A percentile compares a stretch with the other conserved stretches of the same genome.
These are phyloP conservation scores for Daldinia vernicosa DNA, from an alignment of 495 filamentous ascomycete genomes.

Conservation along the genomic window DNA sequence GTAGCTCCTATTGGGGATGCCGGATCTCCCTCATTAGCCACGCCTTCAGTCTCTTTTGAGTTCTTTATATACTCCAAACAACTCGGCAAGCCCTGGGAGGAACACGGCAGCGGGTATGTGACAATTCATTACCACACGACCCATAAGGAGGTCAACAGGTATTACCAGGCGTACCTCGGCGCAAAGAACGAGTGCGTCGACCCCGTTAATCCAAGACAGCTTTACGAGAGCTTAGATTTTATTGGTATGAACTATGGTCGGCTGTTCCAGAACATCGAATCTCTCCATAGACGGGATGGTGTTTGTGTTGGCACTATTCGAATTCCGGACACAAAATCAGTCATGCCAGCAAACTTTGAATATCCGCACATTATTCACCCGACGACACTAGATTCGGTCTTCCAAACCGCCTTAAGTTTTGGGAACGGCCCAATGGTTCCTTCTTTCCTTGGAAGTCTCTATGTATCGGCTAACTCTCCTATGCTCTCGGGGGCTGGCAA, in stretches of 20 bases:
- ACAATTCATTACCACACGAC: slow-evolving; percentile 32
- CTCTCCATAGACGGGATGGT: slow-evolving; percentile 22
- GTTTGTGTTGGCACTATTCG: slow-evolving; percentile 28
- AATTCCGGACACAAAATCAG: slow-evolving; percentile 51
- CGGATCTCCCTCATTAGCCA: neutral
- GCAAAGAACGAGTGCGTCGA: slow-evolving; percentile 29
- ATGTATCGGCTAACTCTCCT: slow-evolving; percentile 21
- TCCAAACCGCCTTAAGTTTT: slow-evolving; percentile 42
- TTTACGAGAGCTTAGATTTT: slow-evolving; percentile 47
- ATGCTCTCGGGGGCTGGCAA: slow-evolving; percentile 14
- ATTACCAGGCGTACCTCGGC: slow-evolving; percentile 10
- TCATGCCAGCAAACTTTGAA: slow-evolving; percentile 55
- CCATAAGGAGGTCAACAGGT: neutral
- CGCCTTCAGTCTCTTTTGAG: slow-evolving; percentile 19
- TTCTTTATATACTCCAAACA: slow-evolving; percentile 47
- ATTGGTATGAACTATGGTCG: slow-evolving; percentile 58
- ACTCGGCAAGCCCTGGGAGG: slow-evolving; percentile 37
- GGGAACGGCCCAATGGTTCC: slow-evolving; percentile 39
- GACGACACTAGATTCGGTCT: slow-evolving; percentile 49
- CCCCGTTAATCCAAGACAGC: slow-evolving; percentile 32
- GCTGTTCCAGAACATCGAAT: slow-evolving; percentile 51
- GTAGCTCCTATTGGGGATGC: neutral
- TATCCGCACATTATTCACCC: slow-evolving; percentile 56
- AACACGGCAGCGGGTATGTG: slow-evolving; percentile 42
- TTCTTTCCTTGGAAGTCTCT: slow-evolving; percentile 35